Evolutionary conservation across 805 yeast species (phyloP).

Genomic region (Pichia phayaonensis): DNA sequence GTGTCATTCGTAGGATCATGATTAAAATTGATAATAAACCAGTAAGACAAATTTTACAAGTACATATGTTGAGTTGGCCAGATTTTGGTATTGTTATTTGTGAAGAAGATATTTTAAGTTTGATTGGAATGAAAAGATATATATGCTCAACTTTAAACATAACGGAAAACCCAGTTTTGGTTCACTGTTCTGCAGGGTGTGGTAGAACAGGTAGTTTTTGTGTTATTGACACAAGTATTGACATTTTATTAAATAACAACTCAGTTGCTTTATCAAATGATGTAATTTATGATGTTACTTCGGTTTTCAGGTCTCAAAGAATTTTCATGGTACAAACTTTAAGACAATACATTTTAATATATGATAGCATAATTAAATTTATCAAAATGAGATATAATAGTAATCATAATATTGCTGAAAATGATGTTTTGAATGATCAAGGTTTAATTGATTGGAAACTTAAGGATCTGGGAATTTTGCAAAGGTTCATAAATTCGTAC

Average conservation of each 20-base stretch:
- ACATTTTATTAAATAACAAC: slow-evolving; percentile 18
- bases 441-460: slow-evolving; percentile 15
- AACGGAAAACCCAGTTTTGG: slow-evolving; percentile 43
- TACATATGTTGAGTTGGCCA: slow-evolving; percentile 78
- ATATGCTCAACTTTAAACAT: slow-evolving; percentile 14
- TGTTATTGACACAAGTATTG: slow-evolving; percentile 54
- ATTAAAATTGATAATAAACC: slow-evolving; percentile 30
- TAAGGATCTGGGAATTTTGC: slow-evolving; percentile 8
- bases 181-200: slow-evolving; percentile 96
- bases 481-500: slow-evolving; percentile 6
- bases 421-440: slow-evolving; percentile 2
- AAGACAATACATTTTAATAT: slow-evolving; percentile 45
- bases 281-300: slow-evolving; percentile 40
- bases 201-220: slow-evolving; percentile 93
- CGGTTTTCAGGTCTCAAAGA: slow-evolving; percentile 42
- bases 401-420: not conserved
- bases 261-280: slow-evolving; percentile 22
- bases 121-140: slow-evolving; percentile 35
- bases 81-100: slow-evolving; percentile 64
- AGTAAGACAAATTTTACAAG: slow-evolving; percentile 50
- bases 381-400: slow-evolving; percentile 13
- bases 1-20: slow-evolving; percentile 37
- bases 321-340: slow-evolving; percentile 54
- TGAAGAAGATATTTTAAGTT: slow-evolving; percentile 48
- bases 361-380: slow-evolving; percentile 33